phyloP scores from a whole-genome alignment of 257 asterid genomes.

The Primulina tabacum region DNA sequence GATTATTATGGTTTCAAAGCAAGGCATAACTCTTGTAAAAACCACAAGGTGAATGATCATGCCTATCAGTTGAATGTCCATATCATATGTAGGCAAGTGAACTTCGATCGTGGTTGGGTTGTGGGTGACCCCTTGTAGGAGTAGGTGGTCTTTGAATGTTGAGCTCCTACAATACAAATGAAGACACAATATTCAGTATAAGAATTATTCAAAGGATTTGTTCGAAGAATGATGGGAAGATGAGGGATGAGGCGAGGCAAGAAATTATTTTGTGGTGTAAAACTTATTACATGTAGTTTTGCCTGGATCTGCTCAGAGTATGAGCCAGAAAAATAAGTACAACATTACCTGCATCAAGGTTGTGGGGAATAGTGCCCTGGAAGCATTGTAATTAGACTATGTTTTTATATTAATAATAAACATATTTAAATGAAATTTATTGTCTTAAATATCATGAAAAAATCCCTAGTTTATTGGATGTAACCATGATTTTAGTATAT shows the following conservation, averaged over 20 bases:
- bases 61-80: background rate
- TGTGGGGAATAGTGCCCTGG: no score
- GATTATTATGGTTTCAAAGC: background rate
- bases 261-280: background rate
- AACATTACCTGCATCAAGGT: constrained; percentile 94
- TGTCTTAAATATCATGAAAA: no score
- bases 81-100: constrained; percentile 85
- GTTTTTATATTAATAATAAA: no score
- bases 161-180: constrained; percentile 59
- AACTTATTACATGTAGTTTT: background rate
- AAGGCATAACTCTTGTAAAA: background rate
- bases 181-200: constrained; percentile 13
- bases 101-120: constrained; percentile 77
- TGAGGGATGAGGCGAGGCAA: no score
- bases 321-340: background rate
- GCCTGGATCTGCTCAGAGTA: background rate
- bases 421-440: no score
- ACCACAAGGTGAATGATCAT: background rate
- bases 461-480: no score
- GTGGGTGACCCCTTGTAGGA: constrained; percentile 97
- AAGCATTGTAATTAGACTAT: no score
- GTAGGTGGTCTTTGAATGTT: constrained; percentile 99
- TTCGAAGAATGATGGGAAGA: no score
- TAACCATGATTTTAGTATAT: no score
- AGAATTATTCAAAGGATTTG: background rate